phyloP scores from a whole-genome alignment of 176 grass and related monocot species.

The Puya raimondii region DNA sequence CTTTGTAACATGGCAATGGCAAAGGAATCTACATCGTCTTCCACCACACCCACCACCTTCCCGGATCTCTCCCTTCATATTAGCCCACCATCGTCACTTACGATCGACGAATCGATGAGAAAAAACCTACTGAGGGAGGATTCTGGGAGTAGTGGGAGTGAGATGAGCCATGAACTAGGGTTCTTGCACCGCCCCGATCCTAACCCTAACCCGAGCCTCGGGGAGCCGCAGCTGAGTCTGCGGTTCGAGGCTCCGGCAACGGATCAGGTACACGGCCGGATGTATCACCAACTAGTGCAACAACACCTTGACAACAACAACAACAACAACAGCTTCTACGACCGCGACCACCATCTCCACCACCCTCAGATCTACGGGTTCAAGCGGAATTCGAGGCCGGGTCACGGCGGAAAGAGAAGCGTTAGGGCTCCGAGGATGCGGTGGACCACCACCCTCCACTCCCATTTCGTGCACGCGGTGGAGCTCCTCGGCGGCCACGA shows the following conservation, averaged over 20 bases:
- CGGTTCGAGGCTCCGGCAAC: constrained; percentile 20
- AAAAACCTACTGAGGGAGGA: not conserved
- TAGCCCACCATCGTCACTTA: constrained; percentile 37
- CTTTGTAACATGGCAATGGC: not conserved
- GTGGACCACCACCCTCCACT: constrained; percentile 91
- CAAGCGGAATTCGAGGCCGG: constrained; percentile 54
- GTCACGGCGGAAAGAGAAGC: constrained; percentile 44
- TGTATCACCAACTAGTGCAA: not conserved
- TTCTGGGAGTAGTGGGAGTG: constrained; percentile 15
- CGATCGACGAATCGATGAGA: not conserved
- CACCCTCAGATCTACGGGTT: constrained; percentile 57
- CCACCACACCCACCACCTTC: constrained; percentile 10
- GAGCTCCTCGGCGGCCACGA: constrained; percentile 94
- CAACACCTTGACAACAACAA: not conserved
- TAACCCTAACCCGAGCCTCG: not conserved
- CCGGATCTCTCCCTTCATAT: constrained; percentile 81
- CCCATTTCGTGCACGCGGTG: constrained; percentile 87
- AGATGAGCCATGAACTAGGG: constrained; percentile 29
- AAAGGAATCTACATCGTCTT: not conserved
- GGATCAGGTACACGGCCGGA: not conserved
- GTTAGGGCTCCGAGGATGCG: constrained; percentile 86
- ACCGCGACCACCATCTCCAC: constrained; percentile 24
- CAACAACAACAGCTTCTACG: constrained; percentile 13
- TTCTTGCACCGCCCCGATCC: not conserved
- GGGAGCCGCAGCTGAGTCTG: constrained; percentile 45